phyloP scores from a whole-genome alignment of 257 asterid species.

The Primulina eburnea region DNA sequence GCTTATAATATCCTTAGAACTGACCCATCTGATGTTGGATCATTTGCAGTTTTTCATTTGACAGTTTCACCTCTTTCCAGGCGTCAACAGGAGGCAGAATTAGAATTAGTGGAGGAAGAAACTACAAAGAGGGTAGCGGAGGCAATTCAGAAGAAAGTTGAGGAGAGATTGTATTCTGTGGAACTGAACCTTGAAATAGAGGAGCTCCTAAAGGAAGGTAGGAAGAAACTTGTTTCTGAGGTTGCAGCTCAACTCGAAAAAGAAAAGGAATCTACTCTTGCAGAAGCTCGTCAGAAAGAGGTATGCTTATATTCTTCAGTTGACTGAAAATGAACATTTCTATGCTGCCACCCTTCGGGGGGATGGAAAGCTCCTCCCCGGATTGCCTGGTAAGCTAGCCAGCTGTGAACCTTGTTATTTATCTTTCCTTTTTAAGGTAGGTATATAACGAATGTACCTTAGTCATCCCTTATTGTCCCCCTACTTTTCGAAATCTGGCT shows the following conservation, averaged over 20 bases:
- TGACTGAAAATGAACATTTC: neutral
- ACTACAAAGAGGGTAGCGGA: constrained; percentile 76
- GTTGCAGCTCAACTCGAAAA: constrained; percentile 83
- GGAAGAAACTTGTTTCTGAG: constrained; percentile 68
- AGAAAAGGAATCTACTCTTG: constrained; percentile 69
- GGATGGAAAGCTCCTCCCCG: neutral
- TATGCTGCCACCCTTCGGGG: neutral
- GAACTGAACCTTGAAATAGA: constrained; percentile 62
- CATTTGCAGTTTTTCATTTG: constrained; percentile 22
- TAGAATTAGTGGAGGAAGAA: constrained; percentile 90
- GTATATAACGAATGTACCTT: neutral
- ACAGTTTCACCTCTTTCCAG: constrained; percentile 43
- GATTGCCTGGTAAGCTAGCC: neutral
- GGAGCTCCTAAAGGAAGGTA: constrained; percentile 74
- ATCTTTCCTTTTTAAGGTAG: neutral
- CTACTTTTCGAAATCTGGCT: neutral
- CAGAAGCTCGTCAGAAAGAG: constrained; percentile 68
- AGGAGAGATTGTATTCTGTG: constrained; percentile 65
- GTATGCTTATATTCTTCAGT: constrained; percentile 39
- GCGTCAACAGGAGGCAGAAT: constrained; percentile 92
- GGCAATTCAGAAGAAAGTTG: constrained; percentile 70
- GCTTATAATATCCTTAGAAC: constrained; percentile 14
- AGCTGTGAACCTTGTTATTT: neutral
- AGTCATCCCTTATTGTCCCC: neutral
- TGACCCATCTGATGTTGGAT: constrained; percentile 15